A percentile compares a stretch with the other conserved stretches of the same genome.
Conservation (phyloP, 495 filamentous ascomycete genomes). For the Friedmanniomyces endolithicus region DNA sequence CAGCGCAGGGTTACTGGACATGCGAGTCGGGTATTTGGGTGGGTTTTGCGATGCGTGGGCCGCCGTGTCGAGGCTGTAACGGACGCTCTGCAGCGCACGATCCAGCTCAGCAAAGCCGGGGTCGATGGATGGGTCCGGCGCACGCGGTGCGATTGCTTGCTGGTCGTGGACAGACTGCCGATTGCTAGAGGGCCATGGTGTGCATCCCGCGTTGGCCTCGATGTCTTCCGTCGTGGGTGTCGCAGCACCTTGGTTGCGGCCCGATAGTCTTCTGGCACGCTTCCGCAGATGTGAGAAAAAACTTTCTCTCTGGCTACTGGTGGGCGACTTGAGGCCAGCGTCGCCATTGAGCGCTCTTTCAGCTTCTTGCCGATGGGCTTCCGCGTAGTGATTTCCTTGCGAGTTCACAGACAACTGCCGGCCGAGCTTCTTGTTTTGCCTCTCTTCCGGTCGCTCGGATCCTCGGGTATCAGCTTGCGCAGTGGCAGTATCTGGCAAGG, state of each 20-base stretch:
- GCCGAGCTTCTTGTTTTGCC: slow-evolving; percentile 81
- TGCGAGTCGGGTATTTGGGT: slow-evolving; percentile 20
- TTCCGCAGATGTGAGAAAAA: slow-evolving; percentile 98
- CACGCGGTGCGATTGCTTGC: slow-evolving; percentile 30
- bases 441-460: slow-evolving; percentile 46
- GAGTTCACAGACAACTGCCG: slow-evolving; percentile 92
- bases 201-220: slow-evolving; percentile 83
- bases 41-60: slow-evolving; percentile 29
- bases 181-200: slow-evolving; percentile 68
- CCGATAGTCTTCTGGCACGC: slow-evolving; percentile 81
- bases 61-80: slow-evolving; percentile 48
- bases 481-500: slow-evolving; percentile 79
- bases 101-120: slow-evolving; percentile 60
- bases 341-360: slow-evolving; percentile 83
- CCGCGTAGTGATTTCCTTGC: slow-evolving; percentile 77
- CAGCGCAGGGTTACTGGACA: slow-evolving; percentile 26
- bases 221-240: slow-evolving; percentile 69
- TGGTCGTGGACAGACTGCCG: slow-evolving; percentile 73
- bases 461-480: slow-evolving; percentile 59
- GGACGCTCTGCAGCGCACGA: slow-evolving; percentile 60
- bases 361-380: slow-evolving; percentile 79
- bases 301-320: slow-evolving; percentile 68
- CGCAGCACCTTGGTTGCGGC: slow-evolving; percentile 65
- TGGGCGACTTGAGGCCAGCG: slow-evolving; percentile 50
- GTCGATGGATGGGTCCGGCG: slow-evolving; percentile 20